Evolutionary conservation across 257 asterid genomes (phyloP).

Genomic region (Plantago ovata): DNA sequence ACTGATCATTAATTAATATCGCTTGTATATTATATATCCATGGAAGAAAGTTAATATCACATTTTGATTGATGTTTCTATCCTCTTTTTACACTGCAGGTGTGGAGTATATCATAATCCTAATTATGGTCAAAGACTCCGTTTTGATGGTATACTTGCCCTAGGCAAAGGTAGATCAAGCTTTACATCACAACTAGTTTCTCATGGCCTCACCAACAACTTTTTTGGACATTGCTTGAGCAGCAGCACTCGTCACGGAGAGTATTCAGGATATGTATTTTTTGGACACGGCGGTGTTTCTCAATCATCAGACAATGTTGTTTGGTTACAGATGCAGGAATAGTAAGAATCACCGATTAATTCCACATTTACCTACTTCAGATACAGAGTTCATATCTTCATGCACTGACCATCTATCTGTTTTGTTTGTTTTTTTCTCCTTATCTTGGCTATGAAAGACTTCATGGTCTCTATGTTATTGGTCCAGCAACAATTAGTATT

Average conservation of each 20-base stretch:
- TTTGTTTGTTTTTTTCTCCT: neutral
- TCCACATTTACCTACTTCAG: no score
- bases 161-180: constrained; percentile 61
- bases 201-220: constrained; percentile 50
- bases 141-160: constrained; percentile 82
- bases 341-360: no score
- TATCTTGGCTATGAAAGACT: neutral
- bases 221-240: constrained; percentile 77
- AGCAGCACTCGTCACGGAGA: constrained; percentile 42
- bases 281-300: constrained; percentile 66
- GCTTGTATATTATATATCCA: no score
- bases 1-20: no score
- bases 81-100: neutral
- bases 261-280: constrained; percentile 54
- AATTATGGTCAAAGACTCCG: neutral
- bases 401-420: neutral
- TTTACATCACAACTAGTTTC: constrained; percentile 48
- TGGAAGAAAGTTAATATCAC: no score
- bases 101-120: neutral
- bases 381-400: neutral
- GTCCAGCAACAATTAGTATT: constrained; percentile 38
- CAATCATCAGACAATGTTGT: constrained; percentile 34
- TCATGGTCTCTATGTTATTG: constrained; percentile 23
- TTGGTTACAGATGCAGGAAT: constrained; percentile 26
- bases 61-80: neutral